These are phyloP conservation scores for Isoetes taiwanensis DNA, from an alignment of 75 land plant species.

Conservation along the genomic window DNA sequence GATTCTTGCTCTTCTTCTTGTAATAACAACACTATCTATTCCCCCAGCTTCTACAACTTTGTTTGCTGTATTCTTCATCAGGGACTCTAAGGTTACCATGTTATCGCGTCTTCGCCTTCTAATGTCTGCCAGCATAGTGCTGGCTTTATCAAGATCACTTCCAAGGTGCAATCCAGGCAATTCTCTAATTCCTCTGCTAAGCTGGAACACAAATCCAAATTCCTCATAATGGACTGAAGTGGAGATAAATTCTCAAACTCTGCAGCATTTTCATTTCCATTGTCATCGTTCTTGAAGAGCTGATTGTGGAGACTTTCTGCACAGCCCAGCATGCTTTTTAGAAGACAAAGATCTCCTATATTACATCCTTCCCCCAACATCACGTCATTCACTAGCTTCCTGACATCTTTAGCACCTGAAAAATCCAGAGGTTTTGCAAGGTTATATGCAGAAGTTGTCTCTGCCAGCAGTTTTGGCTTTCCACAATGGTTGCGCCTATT, in stretches of 20 bases:
- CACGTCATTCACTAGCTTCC: slow-evolving; percentile 28
- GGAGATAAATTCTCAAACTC: slow-evolving; percentile 14
- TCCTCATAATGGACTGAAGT: slow-evolving; percentile 44
- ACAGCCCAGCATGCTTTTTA: slow-evolving; percentile 34
- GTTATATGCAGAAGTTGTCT: slow-evolving; percentile 48
- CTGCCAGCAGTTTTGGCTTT: slow-evolving; percentile 49
- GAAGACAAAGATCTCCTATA: slow-evolving; percentile 46
- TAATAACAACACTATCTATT: slow-evolving; percentile 55
- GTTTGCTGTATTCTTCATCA: slow-evolving; percentile 40
- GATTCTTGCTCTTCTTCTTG: slow-evolving; percentile 62
- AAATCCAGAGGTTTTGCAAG: slow-evolving; percentile 44
- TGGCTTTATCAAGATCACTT: slow-evolving; percentile 57
- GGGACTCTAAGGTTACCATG: slow-evolving; percentile 43
- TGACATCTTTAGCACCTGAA: slow-evolving; percentile 47
- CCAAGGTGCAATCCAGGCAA: slow-evolving; percentile 60
- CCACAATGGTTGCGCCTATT: slow-evolving; percentile 35
- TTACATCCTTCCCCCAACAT: slow-evolving; percentile 33
- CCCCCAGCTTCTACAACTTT: slow-evolving; percentile 55
- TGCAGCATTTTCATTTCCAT: background rate
- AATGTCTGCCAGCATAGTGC: slow-evolving; percentile 45
- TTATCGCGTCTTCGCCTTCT: slow-evolving; percentile 48
- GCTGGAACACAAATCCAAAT: slow-evolving; percentile 38
- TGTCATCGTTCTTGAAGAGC: slow-evolving; percentile 5
- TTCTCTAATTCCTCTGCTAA: slow-evolving; percentile 38
- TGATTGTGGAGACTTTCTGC: slow-evolving; percentile 40